Percentiles rank a stretch among this genome's conserved stretches.
These are phyloP conservation scores for Verticillium klebahnii DNA, from an alignment of 2,329 filamentous ascomycete genomes.

Conservation along the genomic window DNA sequence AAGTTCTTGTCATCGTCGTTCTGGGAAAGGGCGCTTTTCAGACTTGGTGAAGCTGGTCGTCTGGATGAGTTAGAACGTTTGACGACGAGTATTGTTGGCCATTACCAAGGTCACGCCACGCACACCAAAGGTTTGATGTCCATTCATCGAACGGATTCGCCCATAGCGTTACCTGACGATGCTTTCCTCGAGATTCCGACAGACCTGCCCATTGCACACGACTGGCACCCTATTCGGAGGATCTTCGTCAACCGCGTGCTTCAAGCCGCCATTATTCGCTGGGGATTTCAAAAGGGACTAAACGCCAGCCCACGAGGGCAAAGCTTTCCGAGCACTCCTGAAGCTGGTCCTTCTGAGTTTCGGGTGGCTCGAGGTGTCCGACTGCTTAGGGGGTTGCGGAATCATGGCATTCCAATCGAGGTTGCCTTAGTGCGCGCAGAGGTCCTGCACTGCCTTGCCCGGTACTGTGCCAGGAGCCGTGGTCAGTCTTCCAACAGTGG, in stretches of 20 bases:
- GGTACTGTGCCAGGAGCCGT: background rate
- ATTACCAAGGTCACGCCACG: conserved; percentile 25
- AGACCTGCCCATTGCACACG: conserved; percentile 36
- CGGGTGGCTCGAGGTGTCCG: conserved; percentile 31
- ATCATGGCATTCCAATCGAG: conserved; percentile 30
- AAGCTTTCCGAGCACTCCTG: background rate
- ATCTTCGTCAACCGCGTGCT: conserved; percentile 36
- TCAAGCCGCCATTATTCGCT: conserved; percentile 36
- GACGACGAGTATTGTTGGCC: conserved; percentile 34
- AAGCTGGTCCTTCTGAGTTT: conserved; percentile 16
- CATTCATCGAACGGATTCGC: conserved; percentile 40
- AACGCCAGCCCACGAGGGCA: background rate
- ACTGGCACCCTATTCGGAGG: conserved; percentile 40
- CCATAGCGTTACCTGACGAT: conserved; percentile 17
- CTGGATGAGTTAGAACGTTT: conserved; percentile 41
- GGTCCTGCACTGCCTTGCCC: conserved; percentile 7
- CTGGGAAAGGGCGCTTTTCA: conserved; percentile 40
- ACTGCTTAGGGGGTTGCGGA: conserved; percentile 26
- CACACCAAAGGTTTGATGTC: conserved; percentile 29
- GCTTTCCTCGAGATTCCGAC: conserved; percentile 20
- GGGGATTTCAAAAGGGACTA: conserved; percentile 37
- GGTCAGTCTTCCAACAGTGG: background rate
- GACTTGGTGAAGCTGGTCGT: conserved; percentile 37
- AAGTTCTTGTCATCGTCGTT: conserved; percentile 25
- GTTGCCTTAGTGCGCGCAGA: conserved; percentile 3